Evolutionary conservation across 1,139 yeast species (phyloP), one percentile per base, ranked within the genome.

Genomic region (Ogataea hybrid): DNA sequence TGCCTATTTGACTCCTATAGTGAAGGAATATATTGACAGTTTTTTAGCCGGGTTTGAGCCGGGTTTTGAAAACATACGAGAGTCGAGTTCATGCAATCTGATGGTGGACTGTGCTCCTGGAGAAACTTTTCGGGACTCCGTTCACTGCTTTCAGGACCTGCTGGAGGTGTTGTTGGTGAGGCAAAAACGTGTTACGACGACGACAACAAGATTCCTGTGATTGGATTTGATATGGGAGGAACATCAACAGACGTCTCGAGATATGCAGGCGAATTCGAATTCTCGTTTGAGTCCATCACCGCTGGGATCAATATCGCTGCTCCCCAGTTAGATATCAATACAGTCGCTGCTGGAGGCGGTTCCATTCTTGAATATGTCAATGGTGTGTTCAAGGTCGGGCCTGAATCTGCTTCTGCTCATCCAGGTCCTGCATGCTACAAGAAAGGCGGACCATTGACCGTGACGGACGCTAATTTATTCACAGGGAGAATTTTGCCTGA

Each of bases 261-360:
- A 22, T 73, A 69, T 48, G 65, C 62, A 39, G 80, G 81, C 7
- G 58, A 64, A 12, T 64, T 67, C 34, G 80, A 75, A 48, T 75
- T 72, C 41, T 70, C 72, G n/a, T 75, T 75, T 52, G 80, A 76
- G 51, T 72, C 77, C 11, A 63, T 72, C 8, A 74, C 77, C 3
- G 81, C 81, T 9, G 77, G 78, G 23, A 75, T 76, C 28, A 71
- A 75, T 10, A 70, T 76, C 41, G 79, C 76, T 42, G 73, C 78
- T 20, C 82, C 82, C 5, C 81, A 76, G 54, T 62, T 76, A 20
- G 79, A 77, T 49, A 76, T 76, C 46, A 74, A 73, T 45, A 76
- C 81, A 2, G 80, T 76, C 9, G 82, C 81, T 25, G 81, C 81
- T 9, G 82, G 81, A 27, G 81, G 81, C 33, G 81, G 81, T 2